Evolutionary conservation across 2,329 filamentous ascomycete genomes (phyloP).

Genomic region (Diaporthe citriasiana): DNA sequence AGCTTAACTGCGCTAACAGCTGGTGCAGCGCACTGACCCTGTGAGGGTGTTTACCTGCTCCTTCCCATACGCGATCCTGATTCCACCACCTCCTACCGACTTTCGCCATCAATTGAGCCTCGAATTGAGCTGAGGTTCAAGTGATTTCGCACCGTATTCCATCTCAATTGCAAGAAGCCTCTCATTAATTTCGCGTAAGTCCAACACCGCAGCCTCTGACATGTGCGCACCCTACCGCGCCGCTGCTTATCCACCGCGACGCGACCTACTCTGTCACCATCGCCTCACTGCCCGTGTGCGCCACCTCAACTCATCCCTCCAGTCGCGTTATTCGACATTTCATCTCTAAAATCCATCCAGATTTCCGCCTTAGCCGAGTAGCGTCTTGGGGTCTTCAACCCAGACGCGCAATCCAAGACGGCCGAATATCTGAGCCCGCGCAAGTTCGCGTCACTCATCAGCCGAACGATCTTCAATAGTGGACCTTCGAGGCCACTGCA

Average conservation of each 20-base stretch:
- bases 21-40: neutral
- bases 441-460: constrained; percentile 38
- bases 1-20: neutral
- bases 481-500: constrained; percentile 7
- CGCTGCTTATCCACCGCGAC: neutral
- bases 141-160: neutral
- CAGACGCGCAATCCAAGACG: constrained; percentile 38
- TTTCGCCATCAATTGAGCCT: constrained; percentile 1
- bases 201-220: neutral
- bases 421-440: constrained; percentile 39
- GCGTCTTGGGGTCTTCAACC: constrained; percentile 35
- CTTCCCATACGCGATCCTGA: constrained; percentile 11
- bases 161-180: neutral
- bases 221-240: neutral
- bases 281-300: neutral
- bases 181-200: constrained; percentile 11
- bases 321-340: neutral
- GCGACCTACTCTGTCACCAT: neutral
- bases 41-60: constrained; percentile 25
- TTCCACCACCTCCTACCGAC: neutral
- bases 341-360: constrained; percentile 33
- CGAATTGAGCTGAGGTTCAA: neutral
- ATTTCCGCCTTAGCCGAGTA: constrained; percentile 23
- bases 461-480: constrained; percentile 30
- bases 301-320: neutral